Percentiles rank a stretch among this genome's conserved stretches.
Evolutionary conservation across 2,329 filamentous ascomycete genomes (phyloP).

Genomic region (Venturia pyrina): DNA sequence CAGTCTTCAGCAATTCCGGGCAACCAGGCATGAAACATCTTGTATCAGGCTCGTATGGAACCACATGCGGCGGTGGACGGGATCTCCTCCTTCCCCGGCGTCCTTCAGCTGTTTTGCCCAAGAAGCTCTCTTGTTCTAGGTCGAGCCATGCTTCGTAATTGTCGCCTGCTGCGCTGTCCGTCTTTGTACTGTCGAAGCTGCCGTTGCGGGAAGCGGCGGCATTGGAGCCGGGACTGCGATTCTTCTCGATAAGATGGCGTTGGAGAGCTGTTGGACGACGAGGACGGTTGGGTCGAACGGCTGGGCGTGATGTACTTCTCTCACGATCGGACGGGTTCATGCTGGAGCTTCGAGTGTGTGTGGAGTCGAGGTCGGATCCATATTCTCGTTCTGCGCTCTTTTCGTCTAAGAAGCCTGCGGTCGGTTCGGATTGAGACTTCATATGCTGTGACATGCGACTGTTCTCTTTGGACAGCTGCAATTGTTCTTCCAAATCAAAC

Average conservation of each 20-base stretch:
- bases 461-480: conserved; percentile 27
- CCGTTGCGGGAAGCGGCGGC: not conserved
- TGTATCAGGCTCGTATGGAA: not conserved
- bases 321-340: conserved; percentile 11
- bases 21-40: not conserved
- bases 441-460: conserved; percentile 29
- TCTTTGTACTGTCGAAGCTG: conserved; percentile 7
- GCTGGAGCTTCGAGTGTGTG: conserved; percentile 11
- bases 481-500: conserved; percentile 39
- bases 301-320: conserved; percentile 5
- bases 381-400: conserved; percentile 3
- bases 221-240: conserved; percentile 1
- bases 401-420: conserved; percentile 13
- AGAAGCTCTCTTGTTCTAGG: not conserved
- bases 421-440: conserved; percentile 31
- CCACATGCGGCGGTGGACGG: not conserved
- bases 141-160: not conserved
- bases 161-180: conserved; percentile 1
- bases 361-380: conserved; percentile 7
- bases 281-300: not conserved
- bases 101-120: not conserved
- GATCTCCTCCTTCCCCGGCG: not conserved
- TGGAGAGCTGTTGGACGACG: conserved; percentile 11
- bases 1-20: not conserved
- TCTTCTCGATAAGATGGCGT: conserved; percentile 5